Base-by-base conservation (phyloP, 805 yeast genomes). In the Wickerhamomyces bovis region DNA sequence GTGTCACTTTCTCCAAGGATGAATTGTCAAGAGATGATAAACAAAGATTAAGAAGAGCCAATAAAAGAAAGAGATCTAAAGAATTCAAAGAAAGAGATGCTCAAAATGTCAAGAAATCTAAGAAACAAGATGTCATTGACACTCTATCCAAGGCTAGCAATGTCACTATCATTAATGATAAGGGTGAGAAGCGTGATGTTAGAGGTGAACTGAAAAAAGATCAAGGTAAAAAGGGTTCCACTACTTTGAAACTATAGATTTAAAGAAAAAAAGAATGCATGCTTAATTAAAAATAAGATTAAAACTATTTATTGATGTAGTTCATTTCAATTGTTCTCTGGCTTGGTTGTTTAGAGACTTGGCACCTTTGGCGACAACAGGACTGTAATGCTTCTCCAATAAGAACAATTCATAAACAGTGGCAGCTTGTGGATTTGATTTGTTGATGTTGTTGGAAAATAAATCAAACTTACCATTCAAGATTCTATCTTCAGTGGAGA, bases 321-420 rank as follows among this genome's bases (percentile, higher is more conserved):
- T 39, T 33, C 36, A 47, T 41, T 50, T 50, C 25, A 47, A 33
- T 3, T 46, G 42, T 12, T 51, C 51, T 36, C 43, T 51, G 1
- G 54, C 43, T 30, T 50, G 51, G 9, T 42, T 33, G 26, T 70
- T 49, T 43, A 78, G 48, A 5, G 73, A 53, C 49, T 65, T 72
- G 3, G 73, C 77, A 15, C 89, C 90, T 56, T 82, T 83, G 20
- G 81, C 75, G n/a, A 90, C 87, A 47, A 77, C 67, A 3, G 96
- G 95, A 50, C 89, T 78, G 61, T 87, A 94, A 65, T 94, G 98
- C 51, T 81, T 78, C 47, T 83, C 84, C 47, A 94, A 69, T 38
- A 92, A 65, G 6, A 82, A 82, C 44, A 81, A 79, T 60, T 94
- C 99, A 96, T 96, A 94, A 31, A 92, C 67, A 0, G 89, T 84